A percentile compares a stretch with the other conserved stretches of the same genome.
Conservation (phyloP, 345 rosid genomes). For the Populus tremula region DNA sequence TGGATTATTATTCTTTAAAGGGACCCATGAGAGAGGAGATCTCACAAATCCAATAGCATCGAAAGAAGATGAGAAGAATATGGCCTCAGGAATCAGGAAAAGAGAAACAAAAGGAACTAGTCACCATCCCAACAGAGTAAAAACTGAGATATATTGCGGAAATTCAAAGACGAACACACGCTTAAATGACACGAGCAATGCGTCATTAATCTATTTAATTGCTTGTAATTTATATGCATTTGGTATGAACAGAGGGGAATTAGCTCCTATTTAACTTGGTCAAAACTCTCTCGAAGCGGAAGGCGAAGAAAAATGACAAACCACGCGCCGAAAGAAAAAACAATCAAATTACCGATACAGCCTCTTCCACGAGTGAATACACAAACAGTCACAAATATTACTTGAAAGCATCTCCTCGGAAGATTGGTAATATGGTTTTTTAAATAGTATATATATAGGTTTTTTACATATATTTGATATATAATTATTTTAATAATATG, state of each 20-base stretch:
- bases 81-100: slow-evolving; percentile 48
- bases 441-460: no score
- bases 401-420: no score
- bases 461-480: no score
- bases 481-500: no score
- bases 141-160: slow-evolving; percentile 11
- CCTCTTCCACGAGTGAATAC: neutral
- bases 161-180: slow-evolving; percentile 15
- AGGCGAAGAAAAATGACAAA: neutral
- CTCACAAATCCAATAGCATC: slow-evolving; percentile 36
- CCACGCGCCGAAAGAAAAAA: neutral
- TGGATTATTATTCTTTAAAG: slow-evolving; percentile 57
- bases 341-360: neutral
- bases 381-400: neutral
- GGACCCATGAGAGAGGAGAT: slow-evolving; percentile 49
- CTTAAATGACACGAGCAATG: slow-evolving; percentile 37
- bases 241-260: slow-evolving; percentile 11
- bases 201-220: slow-evolving; percentile 30
- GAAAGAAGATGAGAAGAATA: slow-evolving; percentile 43
- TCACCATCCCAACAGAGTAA: slow-evolving; percentile 38
- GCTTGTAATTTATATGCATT: neutral
- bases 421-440: no score
- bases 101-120: slow-evolving; percentile 40
- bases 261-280: neutral
- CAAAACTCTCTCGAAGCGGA: neutral